Evolutionary conservation across 2,329 filamentous ascomycete species (phyloP).

Genomic region (Trichophyton rubrum): DNA sequence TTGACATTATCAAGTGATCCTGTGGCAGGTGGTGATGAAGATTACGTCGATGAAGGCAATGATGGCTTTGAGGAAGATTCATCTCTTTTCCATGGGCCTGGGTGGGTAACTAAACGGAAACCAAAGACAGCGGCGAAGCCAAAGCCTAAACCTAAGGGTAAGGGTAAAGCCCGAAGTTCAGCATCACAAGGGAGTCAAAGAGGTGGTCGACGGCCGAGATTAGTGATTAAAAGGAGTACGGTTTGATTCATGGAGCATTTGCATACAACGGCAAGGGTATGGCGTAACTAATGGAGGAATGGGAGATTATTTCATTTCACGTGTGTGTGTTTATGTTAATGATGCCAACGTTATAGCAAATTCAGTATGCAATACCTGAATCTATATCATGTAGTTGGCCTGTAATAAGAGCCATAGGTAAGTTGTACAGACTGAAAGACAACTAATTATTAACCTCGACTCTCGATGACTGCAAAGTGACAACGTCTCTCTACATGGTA

Average conservation of each 20-base stretch:
- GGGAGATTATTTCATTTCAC: not conserved
- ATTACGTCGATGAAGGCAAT: conserved; percentile 14
- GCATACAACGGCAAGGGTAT: not conserved
- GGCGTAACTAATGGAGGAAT: not conserved
- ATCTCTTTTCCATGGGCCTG: not conserved
- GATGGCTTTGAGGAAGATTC: conserved; percentile 18
- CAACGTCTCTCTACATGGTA: conserved; percentile 2
- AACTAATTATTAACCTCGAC: no score
- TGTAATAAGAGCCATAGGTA: no score
- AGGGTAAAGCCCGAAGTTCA: no score
- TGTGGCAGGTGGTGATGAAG: conserved; percentile 19
- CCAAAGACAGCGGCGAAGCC: not conserved
- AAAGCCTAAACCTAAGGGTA: not conserved
- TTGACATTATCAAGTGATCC: conserved; percentile 28
- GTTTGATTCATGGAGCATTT: not conserved
- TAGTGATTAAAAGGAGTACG: not conserved
- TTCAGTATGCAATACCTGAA: no score
- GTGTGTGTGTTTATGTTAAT: not conserved
- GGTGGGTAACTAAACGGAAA: conserved; percentile 2
- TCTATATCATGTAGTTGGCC: no score
- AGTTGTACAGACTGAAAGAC: no score
- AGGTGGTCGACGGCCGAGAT: not conserved
- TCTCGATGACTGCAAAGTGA: not conserved
- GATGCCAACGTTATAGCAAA: no score
- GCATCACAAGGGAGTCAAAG: not conserved